Evolutionary conservation across 139 green algal genomes (phyloP).

Genomic region (Chlorella sp.): DNA sequence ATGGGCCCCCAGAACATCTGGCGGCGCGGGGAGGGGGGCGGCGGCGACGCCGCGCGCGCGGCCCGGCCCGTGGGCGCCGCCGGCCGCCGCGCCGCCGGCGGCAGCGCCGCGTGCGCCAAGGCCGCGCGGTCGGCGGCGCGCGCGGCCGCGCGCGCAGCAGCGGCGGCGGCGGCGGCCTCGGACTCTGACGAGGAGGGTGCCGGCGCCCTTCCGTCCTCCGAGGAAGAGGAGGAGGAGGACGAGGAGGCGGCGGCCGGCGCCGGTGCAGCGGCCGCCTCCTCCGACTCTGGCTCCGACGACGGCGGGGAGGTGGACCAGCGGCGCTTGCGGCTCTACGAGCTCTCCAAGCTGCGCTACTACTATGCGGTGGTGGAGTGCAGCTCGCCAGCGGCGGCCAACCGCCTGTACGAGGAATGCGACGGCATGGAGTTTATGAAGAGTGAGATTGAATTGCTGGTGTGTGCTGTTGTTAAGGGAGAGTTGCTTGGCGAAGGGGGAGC

Average conservation of each 20-base stretch:
- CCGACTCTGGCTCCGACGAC: conserved; percentile 7
- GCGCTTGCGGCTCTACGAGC: conserved; percentile 84
- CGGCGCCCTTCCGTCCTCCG: too few species aligned
- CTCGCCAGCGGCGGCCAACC: conserved; percentile 59
- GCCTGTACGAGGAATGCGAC: conserved; percentile 90
- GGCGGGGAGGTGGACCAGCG: conserved; percentile 59
- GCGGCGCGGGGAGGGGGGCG: too few species aligned
- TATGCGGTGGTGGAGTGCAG: conserved; percentile 87
- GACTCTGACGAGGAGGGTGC: conserved; percentile 30
- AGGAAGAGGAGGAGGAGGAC: conserved; percentile 27
- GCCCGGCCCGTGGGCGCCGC: too few species aligned
- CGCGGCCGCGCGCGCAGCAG: neutral
- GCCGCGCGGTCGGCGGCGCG: neutral
- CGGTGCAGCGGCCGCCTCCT: neutral
- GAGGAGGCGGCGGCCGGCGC: neutral
- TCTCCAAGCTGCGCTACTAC: conserved; percentile 79
- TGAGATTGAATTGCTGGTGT: neutral
- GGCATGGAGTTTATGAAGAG: conserved; percentile 81
- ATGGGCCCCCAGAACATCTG: conserved; percentile 68
- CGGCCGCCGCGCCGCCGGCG: too few species aligned
- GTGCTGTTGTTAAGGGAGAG: neutral
- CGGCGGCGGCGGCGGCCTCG: neutral
- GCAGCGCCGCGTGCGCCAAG: too few species aligned
- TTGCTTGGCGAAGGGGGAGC: too few species aligned
- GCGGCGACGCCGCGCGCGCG: too few species aligned